Percentiles rank a stretch among this genome's conserved stretches.
phyloP scores from a whole-genome alignment of 2,329 filamentous ascomycete genomes.

The Hypoxylon sp. region DNA sequence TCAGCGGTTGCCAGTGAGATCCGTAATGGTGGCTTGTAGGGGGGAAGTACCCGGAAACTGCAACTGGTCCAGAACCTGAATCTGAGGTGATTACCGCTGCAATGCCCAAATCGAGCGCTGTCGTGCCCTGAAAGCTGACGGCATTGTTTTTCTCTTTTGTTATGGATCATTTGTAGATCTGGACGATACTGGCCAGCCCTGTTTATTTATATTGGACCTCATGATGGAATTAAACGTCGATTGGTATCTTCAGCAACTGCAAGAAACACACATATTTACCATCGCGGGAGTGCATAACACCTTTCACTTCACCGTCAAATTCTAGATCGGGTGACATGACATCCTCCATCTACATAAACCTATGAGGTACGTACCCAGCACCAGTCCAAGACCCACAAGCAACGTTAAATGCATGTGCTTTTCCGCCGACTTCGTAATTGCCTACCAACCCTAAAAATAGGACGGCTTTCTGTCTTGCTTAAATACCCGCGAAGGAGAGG shows the following conservation, averaged over 20 bases:
- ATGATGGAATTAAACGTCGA: neutral
- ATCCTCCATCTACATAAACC: too few relatives aligned
- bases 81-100: slow-evolving; percentile 27
- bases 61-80: slow-evolving; percentile 29
- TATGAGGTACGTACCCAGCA: slow-evolving; percentile 14
- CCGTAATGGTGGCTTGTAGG: slow-evolving; percentile 26
- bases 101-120: slow-evolving; percentile 33
- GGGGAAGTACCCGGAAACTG: slow-evolving; percentile 25
- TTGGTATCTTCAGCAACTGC: neutral
- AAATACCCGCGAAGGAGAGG: slow-evolving; percentile 14
- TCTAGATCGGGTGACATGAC: slow-evolving; percentile 28
- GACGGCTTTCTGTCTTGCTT: slow-evolving; percentile 18
- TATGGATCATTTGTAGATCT: neutral
- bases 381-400: slow-evolving; percentile 18
- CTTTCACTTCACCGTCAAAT: slow-evolving; percentile 15
- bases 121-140: slow-evolving; percentile 17
- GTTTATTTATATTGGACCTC: neutral
- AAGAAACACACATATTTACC: neutral
- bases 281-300: slow-evolving; percentile 2
- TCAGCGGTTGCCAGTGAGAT: slow-evolving; percentile 37
- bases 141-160: slow-evolving; percentile 12
- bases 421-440: neutral
- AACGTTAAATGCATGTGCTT: slow-evolving; percentile 13
- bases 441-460: slow-evolving; percentile 37
- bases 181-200: neutral